Base-by-base conservation (phyloP, 2,329 filamentous ascomycete species). In the Hortaea werneckii region DNA sequence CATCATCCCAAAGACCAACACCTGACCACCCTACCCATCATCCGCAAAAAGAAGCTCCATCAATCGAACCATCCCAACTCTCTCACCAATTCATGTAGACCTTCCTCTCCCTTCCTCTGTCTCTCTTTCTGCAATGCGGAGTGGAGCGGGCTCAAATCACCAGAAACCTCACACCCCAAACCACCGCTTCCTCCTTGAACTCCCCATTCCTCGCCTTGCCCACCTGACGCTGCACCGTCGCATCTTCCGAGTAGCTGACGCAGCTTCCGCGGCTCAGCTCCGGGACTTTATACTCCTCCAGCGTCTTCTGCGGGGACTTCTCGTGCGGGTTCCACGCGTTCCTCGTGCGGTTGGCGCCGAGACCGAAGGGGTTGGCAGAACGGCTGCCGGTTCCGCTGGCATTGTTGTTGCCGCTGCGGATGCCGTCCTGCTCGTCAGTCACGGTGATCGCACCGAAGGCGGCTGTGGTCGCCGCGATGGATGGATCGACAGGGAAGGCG, bases 81-180 rank as follows among this genome's bases (percentile, higher is more conserved):
- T 20, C 2, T 20, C 20, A 20, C 2, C 2, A 20, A 20, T 20
- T 4, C 20, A 20, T 20, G 20, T 20, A 20, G 20, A 20, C 20
- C 20, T 20, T 20, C 20, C 20, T 20, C 20, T 20, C 20, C 20
- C 20, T 20, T 4, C 20, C 20, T 20, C 20, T 20, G 20, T 20
- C 20, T 20, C 20, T 20, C 4, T 20, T 20, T 4, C 20, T 20
- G 20, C 20, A 20, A 20, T n/a, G 20, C 32, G n/a, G 32, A 35
- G 9, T 12, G n/a, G 32, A 10, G 4, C 27, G 34, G 20, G 6
- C 26, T 57, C 50, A 62, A 8, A 59, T 43, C 27, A 71, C 59
- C 29, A 69, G 59, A 51, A 69, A 70, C 37, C 69, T 59, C 48
- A 69, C 61, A 1, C 66, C 69, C 20, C 67, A 60, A 8, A 71